Base-by-base conservation (phyloP, 2,329 filamentous ascomycete species). In the Beauveria scarabaeidicola region DNA sequence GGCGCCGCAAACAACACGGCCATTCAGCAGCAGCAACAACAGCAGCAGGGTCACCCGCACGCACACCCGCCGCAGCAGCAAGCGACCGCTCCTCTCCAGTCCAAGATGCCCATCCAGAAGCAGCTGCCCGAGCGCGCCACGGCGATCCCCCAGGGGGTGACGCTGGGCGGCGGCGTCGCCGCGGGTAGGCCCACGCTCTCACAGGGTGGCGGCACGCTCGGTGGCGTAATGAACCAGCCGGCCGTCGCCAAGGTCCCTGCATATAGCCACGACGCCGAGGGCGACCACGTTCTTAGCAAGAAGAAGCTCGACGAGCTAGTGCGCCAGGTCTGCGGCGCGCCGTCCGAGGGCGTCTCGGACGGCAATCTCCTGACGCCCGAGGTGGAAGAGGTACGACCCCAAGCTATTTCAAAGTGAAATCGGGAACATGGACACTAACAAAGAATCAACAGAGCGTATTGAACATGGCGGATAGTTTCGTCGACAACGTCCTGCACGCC, bases 221-320 rank as follows among this genome's bases (percentile, higher is more conserved):
- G 88, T 57, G 91, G 91, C 57, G 87, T 94, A 53, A 89, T 97
- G 81, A 87, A 87, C 55, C 91, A 96, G 68, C 92, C 94, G 0
- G 90, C 90, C 2, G 82, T 97, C 62, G 78, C 86, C 59, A 92
- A 91, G 69, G 84, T 90, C 48, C 90, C 91, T 0, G 85, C 86
- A 0, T 96, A 90, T 72, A 89, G 90, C 60, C 86, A 97, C 61
- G 93, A 97, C 70, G 90, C 90, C 32, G 92, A 96, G 69, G 91
- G 91, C 27, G 91, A 97, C 68, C 87, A 92, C 47, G 89, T 99
- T 1, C 79, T 99, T n/a, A 95, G 89, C 76, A 97, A 97, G 83
- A 95, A 96, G 77, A 97, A 96, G 76, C 81, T 99, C 44, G 92
- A 99, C 69, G 93, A 97, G 71, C 81, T 99, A 41, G 92, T 97